phyloP scores from a whole-genome alignment of 2,329 filamentous ascomycete genomes.

The Ophiostoma triangulosporum region DNA sequence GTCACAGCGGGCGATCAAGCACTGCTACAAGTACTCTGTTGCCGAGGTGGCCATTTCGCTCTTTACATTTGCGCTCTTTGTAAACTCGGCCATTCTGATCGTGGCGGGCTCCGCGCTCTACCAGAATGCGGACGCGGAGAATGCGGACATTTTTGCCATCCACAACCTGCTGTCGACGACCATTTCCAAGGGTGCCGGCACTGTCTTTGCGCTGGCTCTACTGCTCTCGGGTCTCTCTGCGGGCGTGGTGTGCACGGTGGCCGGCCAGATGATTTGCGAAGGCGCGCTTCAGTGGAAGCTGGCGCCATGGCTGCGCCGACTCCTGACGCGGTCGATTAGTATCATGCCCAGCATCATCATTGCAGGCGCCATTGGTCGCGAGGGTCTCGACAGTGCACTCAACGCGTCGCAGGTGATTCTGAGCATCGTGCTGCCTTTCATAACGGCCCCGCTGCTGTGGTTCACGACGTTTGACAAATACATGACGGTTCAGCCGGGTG shows the following conservation, averaged over 20 bases:
- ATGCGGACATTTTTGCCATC: conserved; percentile 73
- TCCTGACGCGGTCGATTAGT: conserved; percentile 66
- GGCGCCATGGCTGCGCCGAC: conserved; percentile 63
- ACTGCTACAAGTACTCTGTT: conserved; percentile 61
- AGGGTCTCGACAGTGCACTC: conserved; percentile 57
- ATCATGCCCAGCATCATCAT: conserved; percentile 76
- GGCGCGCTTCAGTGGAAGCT: conserved; percentile 65
- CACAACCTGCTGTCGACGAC: conserved; percentile 55
- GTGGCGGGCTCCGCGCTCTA: conserved; percentile 68
- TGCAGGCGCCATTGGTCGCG: conserved; percentile 59
- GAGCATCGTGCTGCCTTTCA: conserved; percentile 67
- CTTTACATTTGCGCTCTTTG: conserved; percentile 72
- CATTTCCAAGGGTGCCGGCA: conserved; percentile 63
- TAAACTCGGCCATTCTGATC: conserved; percentile 72
- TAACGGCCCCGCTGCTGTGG: conserved; percentile 71
- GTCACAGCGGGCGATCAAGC: conserved; percentile 56
- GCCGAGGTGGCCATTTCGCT: conserved; percentile 57
- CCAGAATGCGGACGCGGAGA: conserved; percentile 41
- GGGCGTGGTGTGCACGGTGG: conserved; percentile 78
- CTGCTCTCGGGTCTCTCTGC: conserved; percentile 69
- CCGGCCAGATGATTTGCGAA: conserved; percentile 80
- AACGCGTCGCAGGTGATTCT: conserved; percentile 68
- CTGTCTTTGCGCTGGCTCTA: conserved; percentile 71
- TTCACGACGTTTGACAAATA: conserved; percentile 69
- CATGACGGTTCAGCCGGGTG: conserved; percentile 54